phyloP scores from a whole-genome alignment of 192 early-diverging fungal genomes.

The Haplosporangium gracile region DNA sequence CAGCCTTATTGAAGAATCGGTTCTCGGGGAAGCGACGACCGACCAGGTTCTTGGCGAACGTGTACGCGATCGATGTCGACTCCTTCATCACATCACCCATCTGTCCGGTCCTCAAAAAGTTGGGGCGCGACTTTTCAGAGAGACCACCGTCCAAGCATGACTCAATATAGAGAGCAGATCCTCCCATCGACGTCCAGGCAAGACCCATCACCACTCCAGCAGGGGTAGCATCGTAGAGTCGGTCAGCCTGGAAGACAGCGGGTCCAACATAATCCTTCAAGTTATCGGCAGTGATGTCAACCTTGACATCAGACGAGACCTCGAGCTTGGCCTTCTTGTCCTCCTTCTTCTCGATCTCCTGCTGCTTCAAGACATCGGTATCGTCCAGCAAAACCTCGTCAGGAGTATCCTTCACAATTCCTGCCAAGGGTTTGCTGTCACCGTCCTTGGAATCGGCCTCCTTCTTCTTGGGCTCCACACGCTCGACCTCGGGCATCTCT shows the following conservation, averaged over 20 bases:
- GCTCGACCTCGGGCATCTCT: conserved; percentile 58
- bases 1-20: conserved; percentile 91
- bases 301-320: conserved; percentile 65
- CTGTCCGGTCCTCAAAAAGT: conserved; percentile 92
- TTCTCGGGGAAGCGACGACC: conserved; percentile 83
- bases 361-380: conserved; percentile 33
- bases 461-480: conserved; percentile 44
- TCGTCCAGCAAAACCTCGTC: conserved; percentile 46
- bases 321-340: conserved; percentile 49
- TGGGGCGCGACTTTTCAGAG: conserved; percentile 63
- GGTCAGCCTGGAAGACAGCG: conserved; percentile 88
- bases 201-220: conserved; percentile 98
- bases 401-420: conserved; percentile 49
- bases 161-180: conserved; percentile 95
- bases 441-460: conserved; percentile 13
- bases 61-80: conserved; percentile 94
- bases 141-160: conserved; percentile 89
- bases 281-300: conserved; percentile 77
- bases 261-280: conserved; percentile 96
- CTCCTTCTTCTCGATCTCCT: conserved; percentile 17
- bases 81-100: conserved; percentile 99
- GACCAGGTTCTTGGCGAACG: conserved; percentile 91
- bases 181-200: conserved; percentile 98
- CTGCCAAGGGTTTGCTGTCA: conserved; percentile 24
- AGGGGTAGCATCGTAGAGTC: conserved; percentile 92